These are phyloP conservation scores for Geranium incanum DNA, from an alignment of 441 rosid species.

Conservation along the genomic window DNA sequence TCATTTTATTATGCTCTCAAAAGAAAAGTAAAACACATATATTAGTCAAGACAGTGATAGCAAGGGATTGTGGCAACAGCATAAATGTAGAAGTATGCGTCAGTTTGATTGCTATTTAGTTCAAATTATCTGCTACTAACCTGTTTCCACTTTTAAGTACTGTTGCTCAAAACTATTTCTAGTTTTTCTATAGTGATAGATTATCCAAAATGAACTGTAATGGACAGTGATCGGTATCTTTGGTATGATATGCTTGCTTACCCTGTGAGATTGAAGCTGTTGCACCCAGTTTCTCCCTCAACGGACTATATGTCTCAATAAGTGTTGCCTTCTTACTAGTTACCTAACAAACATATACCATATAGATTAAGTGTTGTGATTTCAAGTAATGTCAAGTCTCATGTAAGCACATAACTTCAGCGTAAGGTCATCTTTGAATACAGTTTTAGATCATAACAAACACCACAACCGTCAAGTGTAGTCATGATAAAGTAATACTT, in stretches of 20 bases:
- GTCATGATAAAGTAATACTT: too few species aligned
- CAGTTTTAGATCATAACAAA: not conserved
- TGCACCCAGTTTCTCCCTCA: conserved; percentile 66
- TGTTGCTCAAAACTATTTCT: not conserved
- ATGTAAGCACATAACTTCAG: not conserved
- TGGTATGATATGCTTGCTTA: conserved; percentile 22
- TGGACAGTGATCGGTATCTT: not conserved
- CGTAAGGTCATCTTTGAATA: not conserved
- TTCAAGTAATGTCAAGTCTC: not conserved
- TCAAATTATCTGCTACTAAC: not conserved
- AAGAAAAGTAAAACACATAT: not conserved
- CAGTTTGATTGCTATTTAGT: not conserved
- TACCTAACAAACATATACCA: conserved; percentile 38
- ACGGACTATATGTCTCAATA: conserved; percentile 48
- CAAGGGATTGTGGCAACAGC: not conserved
- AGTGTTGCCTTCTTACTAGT: conserved; percentile 81
- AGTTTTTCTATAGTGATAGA: not conserved
- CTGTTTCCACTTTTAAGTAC: not conserved
- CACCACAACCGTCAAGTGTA: not conserved
- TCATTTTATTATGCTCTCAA: not conserved
- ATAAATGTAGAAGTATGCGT: not conserved
- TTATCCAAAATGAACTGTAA: not conserved
- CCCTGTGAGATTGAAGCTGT: conserved; percentile 68
- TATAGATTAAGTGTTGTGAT: not conserved
- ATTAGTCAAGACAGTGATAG: not conserved